Evolutionary conservation across 768 basidiomycete species (phyloP).

Genomic region (Galerina marginata): DNA sequence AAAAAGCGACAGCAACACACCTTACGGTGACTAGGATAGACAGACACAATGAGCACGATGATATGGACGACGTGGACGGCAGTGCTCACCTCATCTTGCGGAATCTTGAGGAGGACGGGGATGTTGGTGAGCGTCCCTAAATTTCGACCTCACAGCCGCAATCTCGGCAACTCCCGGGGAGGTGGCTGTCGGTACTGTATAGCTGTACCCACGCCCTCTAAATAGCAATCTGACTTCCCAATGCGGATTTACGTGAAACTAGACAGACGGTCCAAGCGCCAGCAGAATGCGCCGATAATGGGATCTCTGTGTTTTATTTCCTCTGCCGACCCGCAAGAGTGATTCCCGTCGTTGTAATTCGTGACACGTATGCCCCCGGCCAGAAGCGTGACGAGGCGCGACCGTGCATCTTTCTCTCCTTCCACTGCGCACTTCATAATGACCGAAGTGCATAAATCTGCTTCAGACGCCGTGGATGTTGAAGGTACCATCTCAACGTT

Average conservation of each 20-base stretch:
- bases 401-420: no score
- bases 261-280: no score
- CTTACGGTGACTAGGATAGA: constrained; percentile 79
- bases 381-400: no score
- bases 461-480: no score
- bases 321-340: no score
- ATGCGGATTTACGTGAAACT: constrained; percentile 2
- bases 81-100: constrained; percentile 68
- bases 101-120: constrained; percentile 46
- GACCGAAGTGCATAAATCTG: no score
- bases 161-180: constrained; percentile 40
- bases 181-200: constrained; percentile 49
- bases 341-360: no score
- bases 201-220: constrained; percentile 27
- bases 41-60: constrained; percentile 15
- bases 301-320: no score
- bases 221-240: constrained; percentile 22
- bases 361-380: no score
- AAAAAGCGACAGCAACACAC: constrained; percentile 43
- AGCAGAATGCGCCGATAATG: no score
- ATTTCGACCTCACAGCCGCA: constrained; percentile 26
- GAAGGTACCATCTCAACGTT: no score
- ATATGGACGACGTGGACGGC: background rate
- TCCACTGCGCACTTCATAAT: no score
- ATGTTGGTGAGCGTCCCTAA: constrained; percentile 34